Evolutionary conservation across 495 filamentous ascomycete genomes (phyloP).

Genomic region (Aspergillus conjunctus): DNA sequence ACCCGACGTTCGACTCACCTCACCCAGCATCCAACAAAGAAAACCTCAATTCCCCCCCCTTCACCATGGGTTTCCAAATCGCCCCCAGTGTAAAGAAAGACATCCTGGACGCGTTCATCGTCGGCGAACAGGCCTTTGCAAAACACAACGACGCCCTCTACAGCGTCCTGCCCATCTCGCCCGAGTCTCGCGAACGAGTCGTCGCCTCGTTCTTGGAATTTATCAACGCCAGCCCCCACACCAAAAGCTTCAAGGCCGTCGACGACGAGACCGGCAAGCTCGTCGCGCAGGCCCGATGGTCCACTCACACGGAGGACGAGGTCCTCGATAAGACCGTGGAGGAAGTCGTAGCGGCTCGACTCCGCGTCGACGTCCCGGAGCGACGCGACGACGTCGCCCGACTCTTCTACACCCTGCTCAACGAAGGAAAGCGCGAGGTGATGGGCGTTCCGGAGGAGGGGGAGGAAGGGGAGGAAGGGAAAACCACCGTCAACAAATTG

Average conservation of each 20-base stretch:
- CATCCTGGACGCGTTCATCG: neutral
- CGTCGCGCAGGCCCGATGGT: slow-evolving; percentile 31
- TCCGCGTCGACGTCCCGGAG: slow-evolving; percentile 10
- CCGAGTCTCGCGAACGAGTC: neutral
- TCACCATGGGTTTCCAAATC: slow-evolving; percentile 10
- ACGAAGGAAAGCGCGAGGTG: slow-evolving; percentile 9
- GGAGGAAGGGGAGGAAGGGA: neutral
- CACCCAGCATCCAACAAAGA: too few relatives aligned
- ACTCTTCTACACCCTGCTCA: neutral
- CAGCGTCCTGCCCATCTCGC: neutral
- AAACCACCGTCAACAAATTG: too few relatives aligned
- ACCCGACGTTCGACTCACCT: too few relatives aligned
- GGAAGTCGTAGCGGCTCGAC: slow-evolving; percentile 10
- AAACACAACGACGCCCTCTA: neutral
- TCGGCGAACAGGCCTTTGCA: neutral
- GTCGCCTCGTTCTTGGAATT: neutral
- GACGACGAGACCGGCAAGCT: slow-evolving; percentile 25
- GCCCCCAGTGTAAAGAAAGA: neutral
- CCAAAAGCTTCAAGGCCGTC: slow-evolving; percentile 15
- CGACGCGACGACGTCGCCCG: neutral
- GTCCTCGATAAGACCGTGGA: slow-evolving; percentile 14
- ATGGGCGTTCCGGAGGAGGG: neutral
- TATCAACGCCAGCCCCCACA: neutral
- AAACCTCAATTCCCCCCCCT: too few relatives aligned
- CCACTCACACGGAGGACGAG: slow-evolving; percentile 21